Evolutionary conservation across 1,284 basidiomycete species (phyloP), one percentile per base, ranked within the genome.

Genomic region (Ganoderma resinaceum): DNA sequence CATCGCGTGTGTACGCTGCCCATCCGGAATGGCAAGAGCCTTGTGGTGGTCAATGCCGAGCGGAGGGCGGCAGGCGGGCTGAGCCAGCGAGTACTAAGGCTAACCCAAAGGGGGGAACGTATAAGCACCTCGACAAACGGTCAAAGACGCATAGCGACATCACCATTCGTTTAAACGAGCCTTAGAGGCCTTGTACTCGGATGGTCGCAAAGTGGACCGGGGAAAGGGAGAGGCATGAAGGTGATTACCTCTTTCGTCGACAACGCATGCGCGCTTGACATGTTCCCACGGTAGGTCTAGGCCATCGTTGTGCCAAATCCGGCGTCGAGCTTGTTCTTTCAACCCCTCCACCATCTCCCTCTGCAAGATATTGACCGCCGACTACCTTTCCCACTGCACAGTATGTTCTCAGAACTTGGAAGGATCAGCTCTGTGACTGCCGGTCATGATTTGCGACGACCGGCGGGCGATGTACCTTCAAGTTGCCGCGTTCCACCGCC

Each of bases 1-100:
- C 29, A 9, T 49, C 31, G 49, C 11, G 53, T 55, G 26, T 16
- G 61, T 26, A 43, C 20, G 37, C 59, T 35, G 61, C 46, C 53
- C 18, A 1, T 38, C 52, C 23, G n/a, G 23, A 52, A 40, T 46
- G 61, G 40, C n/a, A 43, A 49, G 6, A 33, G 26, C 70, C 61
- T 72, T 72, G 70, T 72, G 60, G 58, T 67, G 31, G 64, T 62
- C 64, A 62, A 66, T 64, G 68, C 40, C 65, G 62, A 40, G 38
- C 38, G 42, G 62, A 23, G 57, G 29, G 38, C 61, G 49, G 29
- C 38, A 12, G 20, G 57, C 31, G 20, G 31, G 16, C 16, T 9
- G 5, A 18, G 5, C 35, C 8, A 35, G 57, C 57, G 42, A 65
- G 59, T 67, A 69, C 68, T 72, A 69, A 69, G 58, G 40, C 67